These are phyloP conservation scores for Geotrichum histeridarum DNA, from an alignment of 1,139 yeast genomes.

Conservation along the genomic window DNA sequence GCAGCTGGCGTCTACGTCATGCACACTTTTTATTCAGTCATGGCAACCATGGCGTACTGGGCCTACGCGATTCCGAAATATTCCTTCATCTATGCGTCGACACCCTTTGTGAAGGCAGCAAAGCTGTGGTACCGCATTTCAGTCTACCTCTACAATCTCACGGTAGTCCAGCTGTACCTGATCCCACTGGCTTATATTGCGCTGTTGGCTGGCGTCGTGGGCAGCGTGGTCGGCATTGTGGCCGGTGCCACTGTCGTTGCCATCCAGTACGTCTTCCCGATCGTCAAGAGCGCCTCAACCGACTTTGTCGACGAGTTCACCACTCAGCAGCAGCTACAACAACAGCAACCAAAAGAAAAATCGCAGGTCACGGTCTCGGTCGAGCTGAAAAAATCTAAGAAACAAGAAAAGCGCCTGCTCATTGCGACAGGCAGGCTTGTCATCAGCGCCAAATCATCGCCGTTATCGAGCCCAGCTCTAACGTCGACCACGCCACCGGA, in stretches of 20 bases:
- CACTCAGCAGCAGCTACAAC: background rate
- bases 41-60: background rate
- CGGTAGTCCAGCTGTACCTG: constrained; percentile 3
- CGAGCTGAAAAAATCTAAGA: background rate
- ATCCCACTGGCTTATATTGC: constrained; percentile 2
- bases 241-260: background rate
- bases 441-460: too few relatives aligned
- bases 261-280: constrained; percentile 5
- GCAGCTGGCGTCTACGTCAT: too few relatives aligned
- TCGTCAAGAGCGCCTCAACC: background rate
- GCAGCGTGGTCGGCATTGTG: constrained; percentile 1
- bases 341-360: background rate
- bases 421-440: background rate
- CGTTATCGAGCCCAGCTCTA: too few relatives aligned
- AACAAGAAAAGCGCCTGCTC: background rate
- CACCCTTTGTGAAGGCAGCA: background rate
- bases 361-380: background rate
- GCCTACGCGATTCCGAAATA: background rate
- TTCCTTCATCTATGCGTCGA: too few relatives aligned
- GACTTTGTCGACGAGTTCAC: constrained; percentile 2
- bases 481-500: too few relatives aligned
- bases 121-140: background rate
- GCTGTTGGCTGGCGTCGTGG: background rate
- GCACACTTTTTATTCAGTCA: too few relatives aligned
- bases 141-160: background rate